These are phyloP conservation scores for Backusella parvicylindrica DNA, from an alignment of 192 early-diverging fungal genomes.

Conservation along the genomic window DNA sequence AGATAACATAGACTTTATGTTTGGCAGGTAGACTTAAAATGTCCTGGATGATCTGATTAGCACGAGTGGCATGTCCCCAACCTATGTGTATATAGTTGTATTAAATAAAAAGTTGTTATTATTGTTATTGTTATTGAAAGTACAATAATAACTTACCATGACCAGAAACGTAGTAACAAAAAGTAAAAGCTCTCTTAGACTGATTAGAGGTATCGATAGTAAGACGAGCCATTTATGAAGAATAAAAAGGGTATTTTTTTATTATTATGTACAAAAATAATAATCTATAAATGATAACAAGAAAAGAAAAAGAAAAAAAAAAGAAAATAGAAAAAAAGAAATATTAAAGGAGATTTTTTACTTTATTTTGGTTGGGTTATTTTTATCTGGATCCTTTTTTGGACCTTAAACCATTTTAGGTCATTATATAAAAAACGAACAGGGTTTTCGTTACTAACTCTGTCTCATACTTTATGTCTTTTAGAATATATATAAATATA, in stretches of 20 bases:
- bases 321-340: background rate
- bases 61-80: constrained; percentile 60
- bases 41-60: constrained; percentile 52
- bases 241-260: background rate
- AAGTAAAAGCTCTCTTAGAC: constrained; percentile 35
- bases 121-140: background rate
- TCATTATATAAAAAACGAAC: background rate
- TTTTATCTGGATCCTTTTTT: background rate
- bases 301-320: background rate
- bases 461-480: background rate
- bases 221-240: constrained; percentile 11
- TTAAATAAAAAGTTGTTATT: too few relatives aligned
- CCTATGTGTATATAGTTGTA: constrained; percentile 25
- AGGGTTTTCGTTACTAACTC: background rate
- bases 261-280: background rate
- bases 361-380: background rate
- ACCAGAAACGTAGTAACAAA: constrained; percentile 58
- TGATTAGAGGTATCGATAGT: constrained; percentile 12
- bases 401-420: background rate
- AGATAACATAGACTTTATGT: constrained; percentile 53
- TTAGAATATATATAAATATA: too few relatives aligned
- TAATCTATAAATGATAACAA: background rate
- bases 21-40: constrained; percentile 35
- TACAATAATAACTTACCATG: constrained; percentile 40
- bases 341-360: background rate